phyloP scores from a whole-genome alignment of 169 alveolate species.

The Plasmodium vinckei region DNA sequence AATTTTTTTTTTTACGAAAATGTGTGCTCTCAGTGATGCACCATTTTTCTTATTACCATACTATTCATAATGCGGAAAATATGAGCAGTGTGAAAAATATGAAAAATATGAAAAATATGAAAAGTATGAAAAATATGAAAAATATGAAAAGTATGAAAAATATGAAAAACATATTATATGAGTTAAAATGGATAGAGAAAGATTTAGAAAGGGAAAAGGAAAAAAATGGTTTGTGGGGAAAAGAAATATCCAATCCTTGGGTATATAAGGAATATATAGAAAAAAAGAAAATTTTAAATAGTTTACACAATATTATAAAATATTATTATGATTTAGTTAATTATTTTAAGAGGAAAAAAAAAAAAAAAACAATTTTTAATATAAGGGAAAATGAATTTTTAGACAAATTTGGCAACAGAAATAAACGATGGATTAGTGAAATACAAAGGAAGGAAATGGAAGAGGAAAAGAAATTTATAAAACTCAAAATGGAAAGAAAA shows the following conservation, averaged over 20 bases:
- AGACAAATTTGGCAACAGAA: not conserved
- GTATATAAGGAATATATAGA: not conserved
- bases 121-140: not conserved
- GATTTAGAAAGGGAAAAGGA: not conserved
- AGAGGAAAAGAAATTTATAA: slow-evolving; percentile 2
- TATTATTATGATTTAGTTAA: slow-evolving; percentile 20
- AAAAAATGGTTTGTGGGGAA: not conserved
- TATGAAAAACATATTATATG: not conserved
- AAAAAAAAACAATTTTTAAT: not conserved
- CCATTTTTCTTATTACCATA: not conserved
- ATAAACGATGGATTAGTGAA: not conserved
- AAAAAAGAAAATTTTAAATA: slow-evolving; percentile 11
- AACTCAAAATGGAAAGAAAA: not conserved
- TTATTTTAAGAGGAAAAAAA: not conserved
- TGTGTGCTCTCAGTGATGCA: not conserved
- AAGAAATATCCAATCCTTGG: not conserved
- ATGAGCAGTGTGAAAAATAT: not conserved
- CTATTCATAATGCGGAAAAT: not conserved
- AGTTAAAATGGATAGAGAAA: not conserved
- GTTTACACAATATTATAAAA: slow-evolving; percentile 9
- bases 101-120: not conserved
- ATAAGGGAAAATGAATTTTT: not conserved
- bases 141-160: not conserved
- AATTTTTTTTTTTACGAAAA: too few relatives aligned
- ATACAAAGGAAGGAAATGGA: not conserved